Conservation (phyloP, 2,329 filamentous ascomycete genomes). For the Emmonsiellopsis sp. region DNA sequence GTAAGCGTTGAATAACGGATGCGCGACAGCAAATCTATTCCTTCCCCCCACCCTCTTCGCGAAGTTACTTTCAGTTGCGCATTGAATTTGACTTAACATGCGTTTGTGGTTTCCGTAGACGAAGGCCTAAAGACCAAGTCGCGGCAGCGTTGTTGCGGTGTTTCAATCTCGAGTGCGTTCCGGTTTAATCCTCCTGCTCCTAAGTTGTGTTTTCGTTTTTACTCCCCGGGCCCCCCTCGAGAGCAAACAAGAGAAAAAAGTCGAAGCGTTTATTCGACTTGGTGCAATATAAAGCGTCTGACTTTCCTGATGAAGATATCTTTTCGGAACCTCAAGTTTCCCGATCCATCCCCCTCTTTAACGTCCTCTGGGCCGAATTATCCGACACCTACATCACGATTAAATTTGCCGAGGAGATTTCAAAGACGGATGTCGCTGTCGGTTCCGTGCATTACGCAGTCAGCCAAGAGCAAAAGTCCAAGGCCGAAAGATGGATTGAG, state of each 20-base stretch:
- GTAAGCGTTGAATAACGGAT: conserved; percentile 25
- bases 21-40: background rate
- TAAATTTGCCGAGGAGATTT: conserved; percentile 56
- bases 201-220: background rate
- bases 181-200: background rate
- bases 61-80: background rate
- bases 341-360: conserved; percentile 63
- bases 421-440: conserved; percentile 52
- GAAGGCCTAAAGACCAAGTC: conserved; percentile 43
- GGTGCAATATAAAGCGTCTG: background rate
- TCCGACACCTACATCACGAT: conserved; percentile 54
- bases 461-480: conserved; percentile 39
- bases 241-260: no score
- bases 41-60: background rate
- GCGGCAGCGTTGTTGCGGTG: conserved; percentile 46
- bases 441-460: conserved; percentile 54
- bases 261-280: no score
- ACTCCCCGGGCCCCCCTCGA: background rate
- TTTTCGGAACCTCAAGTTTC: conserved; percentile 38
- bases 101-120: conserved; percentile 28
- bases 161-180: conserved; percentile 41
- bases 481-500: conserved; percentile 53
- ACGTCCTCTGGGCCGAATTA: conserved; percentile 72
- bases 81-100: background rate
- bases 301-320: background rate